Conservation (phyloP, 352 stramenopile species). For the Pythium brachiatum region DNA sequence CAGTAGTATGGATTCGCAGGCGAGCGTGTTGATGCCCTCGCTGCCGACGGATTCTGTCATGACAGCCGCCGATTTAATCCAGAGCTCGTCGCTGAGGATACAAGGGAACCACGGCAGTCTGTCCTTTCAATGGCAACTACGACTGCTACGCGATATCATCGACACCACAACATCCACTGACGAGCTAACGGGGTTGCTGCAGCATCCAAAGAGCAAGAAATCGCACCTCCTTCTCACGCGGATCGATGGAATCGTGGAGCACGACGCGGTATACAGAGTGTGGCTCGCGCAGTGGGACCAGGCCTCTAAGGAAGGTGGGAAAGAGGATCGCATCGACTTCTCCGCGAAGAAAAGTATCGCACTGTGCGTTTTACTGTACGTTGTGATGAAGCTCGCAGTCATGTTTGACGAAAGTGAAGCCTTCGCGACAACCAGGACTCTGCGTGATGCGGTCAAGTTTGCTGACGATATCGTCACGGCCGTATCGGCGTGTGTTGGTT, state of each 20-base stretch:
- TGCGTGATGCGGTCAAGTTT: neutral
- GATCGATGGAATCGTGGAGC: constrained; percentile 21
- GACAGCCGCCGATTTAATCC: constrained; percentile 21
- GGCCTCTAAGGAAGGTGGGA: neutral
- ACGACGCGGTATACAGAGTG: neutral
- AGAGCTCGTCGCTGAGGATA: neutral
- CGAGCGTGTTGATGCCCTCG: constrained; percentile 14
- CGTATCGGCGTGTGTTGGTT: neutral
- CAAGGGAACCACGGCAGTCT: neutral
- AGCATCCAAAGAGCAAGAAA: constrained; percentile 53
- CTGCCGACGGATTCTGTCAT: constrained; percentile 17
- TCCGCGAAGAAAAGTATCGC: constrained; percentile 31
- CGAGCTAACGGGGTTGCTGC: constrained; percentile 31
- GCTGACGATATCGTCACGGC: neutral
- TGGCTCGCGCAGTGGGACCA: constrained; percentile 17
- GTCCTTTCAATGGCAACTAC: constrained; percentile 42
- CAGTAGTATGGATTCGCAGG: constrained; percentile 21
- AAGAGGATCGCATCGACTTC: constrained; percentile 35
- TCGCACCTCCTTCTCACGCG: constrained; percentile 19
- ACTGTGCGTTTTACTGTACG: constrained; percentile 40
- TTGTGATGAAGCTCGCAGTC: constrained; percentile 32
- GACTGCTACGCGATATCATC: constrained; percentile 39
- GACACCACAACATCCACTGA: constrained; percentile 13
- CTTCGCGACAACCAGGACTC: neutral
- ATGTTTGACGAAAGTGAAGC: constrained; percentile 1